These are phyloP conservation scores for Daldinia decipiens DNA, from an alignment of 495 filamentous ascomycete genomes.

Conservation along the genomic window DNA sequence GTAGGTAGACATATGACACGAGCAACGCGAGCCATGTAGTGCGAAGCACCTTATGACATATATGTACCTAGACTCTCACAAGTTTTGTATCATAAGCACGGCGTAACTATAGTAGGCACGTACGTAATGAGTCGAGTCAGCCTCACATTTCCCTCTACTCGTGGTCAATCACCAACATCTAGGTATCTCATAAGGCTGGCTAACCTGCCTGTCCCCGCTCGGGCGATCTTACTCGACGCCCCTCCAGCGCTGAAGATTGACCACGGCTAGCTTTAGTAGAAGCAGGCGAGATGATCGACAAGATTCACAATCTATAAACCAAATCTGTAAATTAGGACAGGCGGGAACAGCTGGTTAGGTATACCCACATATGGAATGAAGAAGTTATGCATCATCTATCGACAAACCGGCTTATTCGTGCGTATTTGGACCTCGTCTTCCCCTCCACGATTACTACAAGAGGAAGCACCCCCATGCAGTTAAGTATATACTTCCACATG, in stretches of 20 bases:
- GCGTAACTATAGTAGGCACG: conserved; percentile 18
- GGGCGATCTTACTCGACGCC: background rate
- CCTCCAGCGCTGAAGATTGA: conserved; percentile 4
- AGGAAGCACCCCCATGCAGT: conserved; percentile 1
- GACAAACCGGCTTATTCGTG: background rate
- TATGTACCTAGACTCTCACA: background rate
- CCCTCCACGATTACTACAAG: conserved; percentile 1
- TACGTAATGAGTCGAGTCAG: conserved; percentile 36
- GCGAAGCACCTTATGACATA: conserved; percentile 17
- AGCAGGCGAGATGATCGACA: background rate
- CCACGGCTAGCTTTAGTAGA: background rate
- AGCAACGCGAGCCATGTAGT: conserved; percentile 22
- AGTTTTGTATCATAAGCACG: conserved; percentile 22
- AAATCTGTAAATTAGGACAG: background rate
- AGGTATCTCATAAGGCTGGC: conserved; percentile 21
- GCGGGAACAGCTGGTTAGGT: background rate
- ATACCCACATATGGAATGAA: background rate
- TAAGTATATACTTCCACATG: conserved; percentile 1
- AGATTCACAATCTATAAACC: background rate
- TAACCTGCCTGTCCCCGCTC: background rate
- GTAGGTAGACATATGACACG: conserved; percentile 20
- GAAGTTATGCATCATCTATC: background rate
- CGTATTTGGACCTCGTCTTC: background rate
- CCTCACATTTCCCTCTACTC: conserved; percentile 34
- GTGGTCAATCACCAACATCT: background rate